A percentile compares a stretch with the other conserved stretches of the same genome.
phyloP scores from a whole-genome alignment of 129 eudicot species.

The Tagetes erecta region DNA sequence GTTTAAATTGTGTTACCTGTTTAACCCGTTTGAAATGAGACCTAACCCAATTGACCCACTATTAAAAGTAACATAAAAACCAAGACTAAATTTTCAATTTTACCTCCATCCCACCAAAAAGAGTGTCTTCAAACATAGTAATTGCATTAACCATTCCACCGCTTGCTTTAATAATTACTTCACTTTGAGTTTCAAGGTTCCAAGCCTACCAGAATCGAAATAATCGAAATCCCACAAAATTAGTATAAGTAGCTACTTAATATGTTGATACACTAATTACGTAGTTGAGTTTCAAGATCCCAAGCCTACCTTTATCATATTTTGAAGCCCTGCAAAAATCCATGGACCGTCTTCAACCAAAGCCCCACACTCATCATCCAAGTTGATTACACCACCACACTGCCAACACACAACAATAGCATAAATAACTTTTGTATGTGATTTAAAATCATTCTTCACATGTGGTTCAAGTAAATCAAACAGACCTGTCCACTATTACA shows the following conservation, averaged over 20 bases:
- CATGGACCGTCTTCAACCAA: slow-evolving; percentile 66
- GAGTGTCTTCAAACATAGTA: slow-evolving; percentile 44
- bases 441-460: no score
- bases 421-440: not conserved
- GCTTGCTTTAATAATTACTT: slow-evolving; percentile 41
- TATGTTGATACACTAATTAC: not conserved
- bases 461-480: slow-evolving; percentile 4
- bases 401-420: slow-evolving; percentile 21
- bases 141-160: slow-evolving; percentile 58
- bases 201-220: slow-evolving; percentile 45
- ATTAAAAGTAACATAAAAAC: not conserved
- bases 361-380: slow-evolving; percentile 46
- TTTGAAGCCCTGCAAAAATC: slow-evolving; percentile 63
- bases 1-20: not conserved
- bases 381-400: slow-evolving; percentile 44
- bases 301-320: slow-evolving; percentile 53
- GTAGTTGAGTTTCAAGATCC: no score
- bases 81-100: slow-evolving; percentile 1
- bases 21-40: not conserved
- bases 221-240: not conserved
- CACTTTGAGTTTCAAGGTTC: slow-evolving; percentile 51
- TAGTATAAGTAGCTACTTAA: not conserved
- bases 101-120: slow-evolving; percentile 71
- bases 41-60: not conserved
- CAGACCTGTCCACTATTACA: slow-evolving; percentile 70